Base-by-base conservation (phyloP, 768 basidiomycete species). In the Collybiopsis confluens region DNA sequence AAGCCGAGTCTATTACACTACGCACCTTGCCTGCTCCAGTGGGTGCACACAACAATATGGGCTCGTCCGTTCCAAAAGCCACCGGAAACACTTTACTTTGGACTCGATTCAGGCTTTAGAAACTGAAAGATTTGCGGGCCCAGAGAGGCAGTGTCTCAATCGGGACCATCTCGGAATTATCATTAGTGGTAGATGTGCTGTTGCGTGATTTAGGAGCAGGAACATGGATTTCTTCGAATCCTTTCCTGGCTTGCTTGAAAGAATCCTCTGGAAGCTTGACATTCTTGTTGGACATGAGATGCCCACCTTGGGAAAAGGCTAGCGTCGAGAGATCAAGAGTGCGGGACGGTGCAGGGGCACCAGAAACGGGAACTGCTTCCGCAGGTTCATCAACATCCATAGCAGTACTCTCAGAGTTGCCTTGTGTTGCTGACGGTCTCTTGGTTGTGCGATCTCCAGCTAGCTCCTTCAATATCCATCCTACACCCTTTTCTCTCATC, bases 221-320 rank as follows among this genome's bases (percentile, higher is more conserved):
- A 1, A 99, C 91, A 58, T 98, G 94, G 28, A 99, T 95, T 68
- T 99, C 97, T 67, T 98, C 97, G 67, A 90, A 98, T 1, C 97
- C 94, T 68, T 99, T 99, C 70, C 88, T 86, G 16, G 90, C 81
- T 42, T 95, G 88, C 72, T 98, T 98, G 80, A 98, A 95, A 15
- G 94, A 97, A 3, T 96, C 97, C 37, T 97, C 93, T 0, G 97
- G 97, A 2, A 98, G 84, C 66, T 95, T 97, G 73, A 89, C 91
- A 73, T 98, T 98, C 72, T 98, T 98, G 75, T 98, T 98, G 15
- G 92, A 92, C 96, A 98, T 99, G 56, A 98, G 73, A 56, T 98
- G 95, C 0, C 92, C 94, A 21, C 95, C 97, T 62, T 98, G 94
- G 43, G 85, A 84, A 71, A 99, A 99, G n/a, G 91, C 87, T 87